Evolutionary conservation across 768 basidiomycete genomes (phyloP).

Genomic region (Megacollybia marginata): DNA sequence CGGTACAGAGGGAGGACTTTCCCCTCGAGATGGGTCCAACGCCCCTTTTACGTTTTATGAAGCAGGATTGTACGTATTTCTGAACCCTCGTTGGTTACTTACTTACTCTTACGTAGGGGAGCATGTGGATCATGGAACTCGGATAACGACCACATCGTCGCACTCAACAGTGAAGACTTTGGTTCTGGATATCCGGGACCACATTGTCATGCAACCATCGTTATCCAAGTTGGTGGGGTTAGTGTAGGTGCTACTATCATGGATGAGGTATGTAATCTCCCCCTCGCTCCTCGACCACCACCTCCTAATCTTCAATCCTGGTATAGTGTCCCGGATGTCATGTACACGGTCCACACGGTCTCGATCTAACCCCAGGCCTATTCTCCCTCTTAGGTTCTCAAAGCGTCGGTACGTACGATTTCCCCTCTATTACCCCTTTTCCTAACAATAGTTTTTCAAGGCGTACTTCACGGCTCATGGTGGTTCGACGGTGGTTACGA

Average conservation of each 20-base stretch:
- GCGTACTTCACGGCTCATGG: conserved; percentile 42
- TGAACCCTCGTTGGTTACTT: too few species aligned
- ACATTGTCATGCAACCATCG: conserved; percentile 53
- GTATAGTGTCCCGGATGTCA: conserved; percentile 55
- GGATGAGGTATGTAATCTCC: conserved; percentile 44
- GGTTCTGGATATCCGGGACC: conserved; percentile 58
- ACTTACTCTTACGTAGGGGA: too few species aligned
- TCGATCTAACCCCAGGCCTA: conserved; percentile 63
- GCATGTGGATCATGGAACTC: too few species aligned
- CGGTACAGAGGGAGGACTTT: too few species aligned
- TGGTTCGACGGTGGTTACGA: too few species aligned
- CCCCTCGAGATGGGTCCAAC: too few species aligned
- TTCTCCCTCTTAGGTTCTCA: conserved; percentile 51
- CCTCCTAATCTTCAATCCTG: not conserved
- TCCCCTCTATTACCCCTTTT: too few species aligned
- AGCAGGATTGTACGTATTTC: too few species aligned
- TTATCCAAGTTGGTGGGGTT: conserved; percentile 54
- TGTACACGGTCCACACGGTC: conserved; percentile 29
- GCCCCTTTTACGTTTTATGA: too few species aligned
- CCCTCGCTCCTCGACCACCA: conserved; percentile 5
- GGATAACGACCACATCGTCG: not conserved
- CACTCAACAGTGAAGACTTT: conserved; percentile 31
- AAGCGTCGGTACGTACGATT: too few species aligned
- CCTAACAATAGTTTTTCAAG: too few species aligned
- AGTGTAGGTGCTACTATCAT: conserved; percentile 48